Evolutionary conservation across 441 rosid genomes (phyloP), one percentile per base, ranked within the genome.

Genomic region (Gossypium gossypioides): DNA sequence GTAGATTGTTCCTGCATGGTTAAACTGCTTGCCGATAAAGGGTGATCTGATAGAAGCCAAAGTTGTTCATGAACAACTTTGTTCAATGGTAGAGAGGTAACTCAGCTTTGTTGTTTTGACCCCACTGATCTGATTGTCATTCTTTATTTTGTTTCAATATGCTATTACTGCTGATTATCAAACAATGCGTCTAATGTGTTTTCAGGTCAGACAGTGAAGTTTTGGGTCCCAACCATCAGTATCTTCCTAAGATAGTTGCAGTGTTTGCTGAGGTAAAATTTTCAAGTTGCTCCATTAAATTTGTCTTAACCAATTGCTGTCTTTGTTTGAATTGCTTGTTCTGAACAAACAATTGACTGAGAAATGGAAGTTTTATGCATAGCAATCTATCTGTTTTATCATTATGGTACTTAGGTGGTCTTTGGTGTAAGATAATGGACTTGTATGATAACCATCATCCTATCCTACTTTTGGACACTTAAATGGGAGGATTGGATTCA

Each of bases 31-130:
- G 83, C 99, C 99, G 3, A 80, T 96, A 58, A 84, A 86, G 73
- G 97, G 96, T 65, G 99, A 96, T 79, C 81, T 91, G 74, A 91
- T 93, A 75, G 99, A 96, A 84, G 99, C 99, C 78, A 96, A 96
- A 83, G 88, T 85, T 74, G 99, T 96, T 76, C 97, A 96, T 69
- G 97, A 91, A 22, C 96, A 91, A 85, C 98, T 96, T 68, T 96
- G 98, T 79, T 81, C 85, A 52, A 93, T 96, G 99, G 96, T 91
- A 52, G 99, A 96, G 82, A 91, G 99, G 99, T 90, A 76, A 73
- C 15, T 56, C 29, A 5, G 21, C 66, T 59, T 15, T 58, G 37
- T 42, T 51, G 18, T 44, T 55, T 52, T 24, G 34, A 71, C n/a
- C 40, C 9, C 29, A 54, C 44, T 22, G 2, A n/a, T 72, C 44